Conservation (phyloP, 768 basidiomycete genomes). For the Leccinum variicolor region DNA sequence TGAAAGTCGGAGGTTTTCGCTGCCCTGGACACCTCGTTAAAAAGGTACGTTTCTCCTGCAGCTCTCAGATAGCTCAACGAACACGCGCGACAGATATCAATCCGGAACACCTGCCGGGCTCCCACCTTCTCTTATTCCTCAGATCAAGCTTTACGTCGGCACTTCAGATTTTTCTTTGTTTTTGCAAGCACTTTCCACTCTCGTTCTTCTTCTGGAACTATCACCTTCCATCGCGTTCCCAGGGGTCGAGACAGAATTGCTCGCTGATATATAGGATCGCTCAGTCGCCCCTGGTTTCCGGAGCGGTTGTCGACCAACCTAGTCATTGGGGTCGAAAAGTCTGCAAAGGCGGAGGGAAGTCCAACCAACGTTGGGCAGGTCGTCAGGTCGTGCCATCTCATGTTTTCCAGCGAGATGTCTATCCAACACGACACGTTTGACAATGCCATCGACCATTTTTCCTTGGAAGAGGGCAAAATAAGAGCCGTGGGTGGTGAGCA, state of each 20-base stretch:
- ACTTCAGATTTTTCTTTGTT: slow-evolving; percentile 76
- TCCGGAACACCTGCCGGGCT: slow-evolving; percentile 52
- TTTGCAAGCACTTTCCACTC: slow-evolving; percentile 62
- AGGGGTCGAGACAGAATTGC: slow-evolving; percentile 70
- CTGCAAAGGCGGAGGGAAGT: slow-evolving; percentile 51
- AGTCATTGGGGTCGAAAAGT: slow-evolving; percentile 62
- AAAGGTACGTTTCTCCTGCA: slow-evolving; percentile 42
- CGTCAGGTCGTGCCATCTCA: slow-evolving; percentile 39
- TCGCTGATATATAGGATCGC: slow-evolving; percentile 68
- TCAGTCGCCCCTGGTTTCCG: slow-evolving; percentile 75
- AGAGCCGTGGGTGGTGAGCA: slow-evolving; percentile 78
- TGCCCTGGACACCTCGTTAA: slow-evolving; percentile 69
- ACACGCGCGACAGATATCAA: slow-evolving; percentile 36
- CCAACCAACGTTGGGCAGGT: slow-evolving; percentile 77
- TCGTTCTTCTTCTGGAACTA: slow-evolving; percentile 65
- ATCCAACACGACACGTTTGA: slow-evolving; percentile 74
- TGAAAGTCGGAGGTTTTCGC: slow-evolving; percentile 76
- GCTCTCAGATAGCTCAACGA: background rate
- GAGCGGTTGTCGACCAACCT: slow-evolving; percentile 78
- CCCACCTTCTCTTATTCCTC: slow-evolving; percentile 60
- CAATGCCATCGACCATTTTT: slow-evolving; percentile 69
- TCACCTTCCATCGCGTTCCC: slow-evolving; percentile 70
- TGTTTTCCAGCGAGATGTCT: slow-evolving; percentile 72
- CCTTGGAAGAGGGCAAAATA: slow-evolving; percentile 77
- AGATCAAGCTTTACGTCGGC: slow-evolving; percentile 73